Base-by-base conservation (phyloP, 2,329 filamentous ascomycete species). In the Calcarisporium arbuscula region DNA sequence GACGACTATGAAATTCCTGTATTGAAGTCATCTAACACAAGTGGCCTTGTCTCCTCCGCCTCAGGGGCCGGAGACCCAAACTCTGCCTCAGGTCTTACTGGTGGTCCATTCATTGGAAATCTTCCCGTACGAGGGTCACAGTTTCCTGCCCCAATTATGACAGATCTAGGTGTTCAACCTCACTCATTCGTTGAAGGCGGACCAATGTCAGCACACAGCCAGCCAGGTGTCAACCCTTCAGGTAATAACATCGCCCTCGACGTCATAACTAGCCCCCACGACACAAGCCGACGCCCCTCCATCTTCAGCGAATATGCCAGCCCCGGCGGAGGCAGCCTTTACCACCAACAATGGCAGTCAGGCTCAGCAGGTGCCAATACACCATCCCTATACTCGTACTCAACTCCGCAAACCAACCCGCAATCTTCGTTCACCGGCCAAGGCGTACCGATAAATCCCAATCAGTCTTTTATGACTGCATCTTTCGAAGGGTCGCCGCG, bases 221-320 rank as follows among this genome's bases (percentile, higher is more conserved):
- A 54, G 38, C 27, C 47, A 29, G 44, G 54, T 21, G 60, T 65
- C 7, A 61, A 60, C 22, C 44, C 54, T 8, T 41, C 52, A 6
- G 53, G 50, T 14, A 47, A 52, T 9, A 49, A 51, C 21, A 52
- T 74, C 8, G 48, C 62, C 3, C 50, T 74, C 15, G 68, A 73
- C 22, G 58, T 72, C 43, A 64, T 70, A 6, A 45, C 65, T 2
- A 60, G 55, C 23, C 52, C 65, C 3, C 67, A 72, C 34, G 65
- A 68, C 23, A 45, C 57, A 2, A 62, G 62, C 41, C 60, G 70
- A 19, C 62, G 70, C 14, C 54, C 68, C 1, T 70, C 70, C 0
- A 49, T 61, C 4, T 56, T 72, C 12, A 57, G 63, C 19, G 70
- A 74, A n/a, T 74, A 70, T 28, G 46, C 54, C 17, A 61, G 53